A percentile compares a stretch with the other conserved stretches of the same genome.
phyloP scores from a whole-genome alignment of 345 rosid genomes.

The Anacardium occidentale region DNA sequence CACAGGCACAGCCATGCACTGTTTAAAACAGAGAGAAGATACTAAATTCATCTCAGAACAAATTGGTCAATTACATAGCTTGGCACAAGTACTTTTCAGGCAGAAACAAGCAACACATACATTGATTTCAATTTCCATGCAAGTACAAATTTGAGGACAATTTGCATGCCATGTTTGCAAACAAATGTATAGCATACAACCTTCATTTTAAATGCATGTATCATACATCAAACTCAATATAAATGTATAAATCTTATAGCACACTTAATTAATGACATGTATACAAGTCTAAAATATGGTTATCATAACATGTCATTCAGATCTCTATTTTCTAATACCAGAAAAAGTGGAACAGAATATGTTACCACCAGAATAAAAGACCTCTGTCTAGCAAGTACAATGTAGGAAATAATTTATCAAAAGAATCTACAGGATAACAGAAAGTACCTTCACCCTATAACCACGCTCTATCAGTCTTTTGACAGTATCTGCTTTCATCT shows the following conservation, averaged over 20 bases:
- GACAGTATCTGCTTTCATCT: slow-evolving; percentile 64
- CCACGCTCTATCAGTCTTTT: slow-evolving; percentile 73
- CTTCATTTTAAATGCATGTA: no score
- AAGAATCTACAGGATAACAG: background rate
- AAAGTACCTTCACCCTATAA: slow-evolving; percentile 81
- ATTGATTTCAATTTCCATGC: background rate
- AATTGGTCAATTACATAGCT: background rate
- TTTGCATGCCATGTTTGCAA: background rate
- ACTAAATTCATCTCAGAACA: background rate
- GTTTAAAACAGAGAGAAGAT: slow-evolving; percentile 25
- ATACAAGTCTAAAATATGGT: background rate
- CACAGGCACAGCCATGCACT: slow-evolving; percentile 68
- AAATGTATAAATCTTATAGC: background rate
- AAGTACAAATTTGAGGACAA: background rate
- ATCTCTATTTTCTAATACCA: background rate
- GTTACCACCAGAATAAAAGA: background rate
- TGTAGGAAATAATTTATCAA: background rate
- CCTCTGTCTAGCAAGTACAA: background rate
- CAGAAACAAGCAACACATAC: background rate
- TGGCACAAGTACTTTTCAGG: background rate
- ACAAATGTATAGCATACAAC: no score
- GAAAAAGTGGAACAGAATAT: background rate
- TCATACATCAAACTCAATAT: no score
- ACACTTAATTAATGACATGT: background rate
- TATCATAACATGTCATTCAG: background rate